Evolutionary conservation across 1,139 yeast species (phyloP).

Genomic region (Nakaseomyces nivariensis): DNA sequence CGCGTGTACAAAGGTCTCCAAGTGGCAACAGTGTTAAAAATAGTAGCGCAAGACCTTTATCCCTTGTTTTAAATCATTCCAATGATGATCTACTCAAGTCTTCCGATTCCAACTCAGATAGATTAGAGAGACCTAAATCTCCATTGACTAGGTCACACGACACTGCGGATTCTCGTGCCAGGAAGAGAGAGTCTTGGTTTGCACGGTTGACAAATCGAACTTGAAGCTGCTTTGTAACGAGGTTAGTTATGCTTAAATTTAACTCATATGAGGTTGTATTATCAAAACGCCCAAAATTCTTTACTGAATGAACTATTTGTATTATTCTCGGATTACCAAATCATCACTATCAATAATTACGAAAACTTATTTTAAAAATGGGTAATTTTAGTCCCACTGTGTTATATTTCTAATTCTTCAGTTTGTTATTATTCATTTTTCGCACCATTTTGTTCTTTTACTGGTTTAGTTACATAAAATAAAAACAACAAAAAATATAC

Average conservation of each 20-base stretch:
- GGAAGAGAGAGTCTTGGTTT: constrained; percentile 27
- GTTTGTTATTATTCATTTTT: constrained; percentile 1
- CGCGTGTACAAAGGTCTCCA: constrained; percentile 15
- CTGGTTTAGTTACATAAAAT: not conserved
- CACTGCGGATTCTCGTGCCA: constrained; percentile 11
- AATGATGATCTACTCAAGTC: constrained; percentile 12
- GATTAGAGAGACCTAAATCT: not conserved
- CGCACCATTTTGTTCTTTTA: not conserved
- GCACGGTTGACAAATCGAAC: constrained; percentile 20
- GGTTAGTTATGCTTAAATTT: not conserved
- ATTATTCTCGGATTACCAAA: constrained; percentile 4
- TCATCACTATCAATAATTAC: constrained; percentile 10
- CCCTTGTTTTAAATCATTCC: constrained; percentile 14
- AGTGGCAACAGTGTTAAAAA: constrained; percentile 18
- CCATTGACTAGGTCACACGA: not conserved
- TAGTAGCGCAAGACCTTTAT: constrained; percentile 18
- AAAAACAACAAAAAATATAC: not conserved
- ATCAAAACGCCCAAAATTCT: not conserved
- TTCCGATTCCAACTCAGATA: constrained; percentile 10
- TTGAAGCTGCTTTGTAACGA: not conserved
- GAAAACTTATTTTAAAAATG: not conserved
- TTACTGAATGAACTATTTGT: constrained; percentile 6
- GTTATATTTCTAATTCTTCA: not conserved
- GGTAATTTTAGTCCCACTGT: not conserved
- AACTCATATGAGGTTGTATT: not conserved